phyloP scores from a whole-genome alignment of 495 filamentous ascomycete species.

The Jackrogersella minutella region DNA sequence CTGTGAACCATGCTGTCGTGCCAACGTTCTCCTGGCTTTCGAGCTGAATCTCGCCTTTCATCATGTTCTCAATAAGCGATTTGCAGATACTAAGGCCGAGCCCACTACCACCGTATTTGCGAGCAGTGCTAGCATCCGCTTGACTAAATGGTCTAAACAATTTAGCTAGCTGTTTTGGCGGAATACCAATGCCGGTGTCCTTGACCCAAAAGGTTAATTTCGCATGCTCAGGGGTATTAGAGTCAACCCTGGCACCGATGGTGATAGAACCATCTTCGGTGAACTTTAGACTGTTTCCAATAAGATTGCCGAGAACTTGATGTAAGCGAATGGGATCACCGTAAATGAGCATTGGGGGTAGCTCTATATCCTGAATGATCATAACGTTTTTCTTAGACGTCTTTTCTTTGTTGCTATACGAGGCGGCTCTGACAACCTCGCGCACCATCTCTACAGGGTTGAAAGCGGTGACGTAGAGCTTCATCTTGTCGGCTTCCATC shows the following conservation, averaged over 20 bases:
- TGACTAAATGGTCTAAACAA: slow-evolving; percentile 93
- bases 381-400: slow-evolving; percentile 65
- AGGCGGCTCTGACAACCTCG: slow-evolving; percentile 85
- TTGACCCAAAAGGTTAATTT: slow-evolving; percentile 84
- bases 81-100: slow-evolving; percentile 94
- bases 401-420: slow-evolving; percentile 83
- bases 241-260: slow-evolving; percentile 73
- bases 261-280: slow-evolving; percentile 86
- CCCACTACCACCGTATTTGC: slow-evolving; percentile 90
- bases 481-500: slow-evolving; percentile 95
- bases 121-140: slow-evolving; percentile 83
- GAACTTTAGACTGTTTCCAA: slow-evolving; percentile 95
- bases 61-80: slow-evolving; percentile 90
- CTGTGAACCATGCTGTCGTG: slow-evolving; percentile 85
- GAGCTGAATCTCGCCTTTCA: slow-evolving; percentile 82
- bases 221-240: slow-evolving; percentile 72
- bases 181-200: slow-evolving; percentile 91
- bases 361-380: slow-evolving; percentile 76
- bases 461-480: slow-evolving; percentile 84
- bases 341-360: slow-evolving; percentile 80
- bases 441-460: slow-evolving; percentile 85
- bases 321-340: slow-evolving; percentile 91
- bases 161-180: slow-evolving; percentile 78
- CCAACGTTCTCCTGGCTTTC: slow-evolving; percentile 78
- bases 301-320: slow-evolving; percentile 91